Percentiles rank a stretch among this genome's conserved stretches.
phyloP scores from a whole-genome alignment of 176 grass and related monocot species.

The Melocanna baccifera region DNA sequence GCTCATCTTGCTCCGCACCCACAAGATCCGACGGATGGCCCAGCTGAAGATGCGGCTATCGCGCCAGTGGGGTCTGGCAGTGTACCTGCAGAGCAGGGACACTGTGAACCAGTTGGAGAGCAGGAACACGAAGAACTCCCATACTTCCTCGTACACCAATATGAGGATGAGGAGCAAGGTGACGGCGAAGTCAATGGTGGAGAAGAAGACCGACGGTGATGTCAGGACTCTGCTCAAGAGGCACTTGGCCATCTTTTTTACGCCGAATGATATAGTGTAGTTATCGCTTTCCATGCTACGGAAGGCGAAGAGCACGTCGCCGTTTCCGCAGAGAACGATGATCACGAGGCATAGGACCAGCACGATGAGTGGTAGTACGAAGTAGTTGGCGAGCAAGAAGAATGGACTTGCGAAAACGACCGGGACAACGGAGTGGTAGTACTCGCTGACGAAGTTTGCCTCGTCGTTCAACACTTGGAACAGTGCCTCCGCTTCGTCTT shows the following conservation, averaged over 20 bases:
- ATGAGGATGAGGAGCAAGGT: conserved; percentile 7
- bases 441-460: neutral
- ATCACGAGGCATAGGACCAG: neutral
- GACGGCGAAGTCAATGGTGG: conserved; percentile 7
- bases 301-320: neutral
- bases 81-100: neutral
- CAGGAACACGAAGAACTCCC: conserved; percentile 26
- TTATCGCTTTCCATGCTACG: neutral
- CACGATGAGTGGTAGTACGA: neutral
- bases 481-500: neutral
- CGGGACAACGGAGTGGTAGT: conserved; percentile 20
- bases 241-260: neutral
- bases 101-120: conserved; percentile 37
- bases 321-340: neutral
- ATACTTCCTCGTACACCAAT: neutral
- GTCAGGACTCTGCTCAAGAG: neutral
- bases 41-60: neutral
- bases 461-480: conserved; percentile 19
- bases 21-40: neutral
- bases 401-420: conserved; percentile 3
- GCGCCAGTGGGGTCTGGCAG: neutral
- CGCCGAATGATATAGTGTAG: neutral
- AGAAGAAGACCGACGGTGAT: neutral
- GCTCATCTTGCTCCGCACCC: neutral
- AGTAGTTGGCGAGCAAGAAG: conserved; percentile 5